Base-by-base conservation (phyloP, 805 yeast genomes). In the Myxozyma kluyveri region DNA sequence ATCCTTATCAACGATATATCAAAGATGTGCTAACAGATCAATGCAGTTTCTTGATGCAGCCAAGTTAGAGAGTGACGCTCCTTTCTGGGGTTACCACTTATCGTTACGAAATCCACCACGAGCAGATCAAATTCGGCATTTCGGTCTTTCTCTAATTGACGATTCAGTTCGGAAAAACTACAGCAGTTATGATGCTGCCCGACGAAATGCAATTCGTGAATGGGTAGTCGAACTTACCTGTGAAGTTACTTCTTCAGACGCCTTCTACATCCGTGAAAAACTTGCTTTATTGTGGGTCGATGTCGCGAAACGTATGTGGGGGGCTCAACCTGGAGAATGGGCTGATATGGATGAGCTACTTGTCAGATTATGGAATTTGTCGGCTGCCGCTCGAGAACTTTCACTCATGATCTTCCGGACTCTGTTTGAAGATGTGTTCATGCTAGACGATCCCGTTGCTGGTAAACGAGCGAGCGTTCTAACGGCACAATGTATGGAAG, bases 361-460 rank as follows among this genome's bases (percentile, higher is more conserved):
- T 38, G 77, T 82, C 60, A 77, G 78, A 45, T 71, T 93, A 57
- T 93, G 98, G 98, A 75, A 77, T 50, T 72, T 71, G 53, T 79
- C 78, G 47, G 69, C 75, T 17, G 77, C 80, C 22, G 76, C 90
- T 2, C 75, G 96, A 57, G 96, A 89, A 64, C 72, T 93, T 44
- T 75, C 90, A 1, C 71, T 91, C 22, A 80, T 86, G 42, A 85
- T 93, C 4, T 79, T 88, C 59, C 75, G 96, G 63, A 88, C 95
- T 2, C 69, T 93, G 17, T 93, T 91, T 65, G 99, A 93, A 69
- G 99, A 93, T 65, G 81, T 93, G 9, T 93, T 88, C 65, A 73
- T 95, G 46, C 74, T 93, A 43, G 98, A 93, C 60, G 99, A 93
- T 65, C 85, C 96, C 22, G 79, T 88, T 19, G 96, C 96, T 1